phyloP scores from a whole-genome alignment of 2,329 filamentous ascomycete genomes.

The Microdochium paspali region DNA sequence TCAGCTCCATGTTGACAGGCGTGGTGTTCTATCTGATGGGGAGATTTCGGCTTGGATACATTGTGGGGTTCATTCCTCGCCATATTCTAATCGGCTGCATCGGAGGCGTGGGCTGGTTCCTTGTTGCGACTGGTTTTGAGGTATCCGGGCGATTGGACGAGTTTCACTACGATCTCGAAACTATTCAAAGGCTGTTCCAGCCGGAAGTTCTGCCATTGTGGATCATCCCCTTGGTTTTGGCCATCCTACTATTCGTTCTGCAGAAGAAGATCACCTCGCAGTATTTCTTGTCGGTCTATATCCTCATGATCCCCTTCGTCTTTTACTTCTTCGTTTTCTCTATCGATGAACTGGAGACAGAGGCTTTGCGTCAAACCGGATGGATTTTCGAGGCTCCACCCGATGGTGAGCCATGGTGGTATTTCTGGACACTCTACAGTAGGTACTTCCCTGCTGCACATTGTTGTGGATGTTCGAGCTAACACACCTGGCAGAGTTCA shows the following conservation, averaged over 20 bases:
- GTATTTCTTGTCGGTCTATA: constrained; percentile 79
- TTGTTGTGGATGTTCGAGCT: constrained; percentile 14
- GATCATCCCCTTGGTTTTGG: constrained; percentile 69
- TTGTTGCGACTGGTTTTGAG: constrained; percentile 84
- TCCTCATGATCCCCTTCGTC: constrained; percentile 64
- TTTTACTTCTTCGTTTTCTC: constrained; percentile 72
- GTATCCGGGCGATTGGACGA: constrained; percentile 85
- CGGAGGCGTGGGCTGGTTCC: constrained; percentile 91
- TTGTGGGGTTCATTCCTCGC: constrained; percentile 93
- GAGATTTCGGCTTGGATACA: constrained; percentile 74
- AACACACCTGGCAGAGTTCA: constrained; percentile 51
- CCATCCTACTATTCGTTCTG: constrained; percentile 65
- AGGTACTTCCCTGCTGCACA: constrained; percentile 24
- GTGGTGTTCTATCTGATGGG: constrained; percentile 89
- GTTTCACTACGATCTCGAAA: constrained; percentile 70
- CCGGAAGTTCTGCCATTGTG: constrained; percentile 72
- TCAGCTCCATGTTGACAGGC: constrained; percentile 87
- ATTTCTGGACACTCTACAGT: constrained; percentile 95
- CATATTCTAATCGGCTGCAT: constrained; percentile 97
- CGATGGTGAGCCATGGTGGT: constrained; percentile 86
- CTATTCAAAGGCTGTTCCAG: constrained; percentile 64
- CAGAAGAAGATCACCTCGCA: constrained; percentile 72
- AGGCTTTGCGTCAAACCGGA: constrained; percentile 58
- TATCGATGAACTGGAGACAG: constrained; percentile 58
- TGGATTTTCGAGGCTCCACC: constrained; percentile 91